These are phyloP conservation scores for Aspergillus sojae DNA, from an alignment of 2,329 filamentous ascomycete species.

Conservation along the genomic window DNA sequence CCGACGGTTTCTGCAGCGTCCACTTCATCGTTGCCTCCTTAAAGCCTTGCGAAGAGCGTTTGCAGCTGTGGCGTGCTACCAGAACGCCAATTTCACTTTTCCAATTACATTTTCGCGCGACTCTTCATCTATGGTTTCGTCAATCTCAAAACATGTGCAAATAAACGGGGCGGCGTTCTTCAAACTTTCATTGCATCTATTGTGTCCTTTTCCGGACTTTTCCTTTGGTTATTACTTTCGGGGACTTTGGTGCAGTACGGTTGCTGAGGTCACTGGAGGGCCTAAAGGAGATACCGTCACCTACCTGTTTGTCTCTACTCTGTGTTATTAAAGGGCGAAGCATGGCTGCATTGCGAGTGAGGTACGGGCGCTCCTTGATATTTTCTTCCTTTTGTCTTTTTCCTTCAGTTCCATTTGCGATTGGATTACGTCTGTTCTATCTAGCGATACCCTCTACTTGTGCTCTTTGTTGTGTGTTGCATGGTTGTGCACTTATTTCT, in stretches of 20 bases:
- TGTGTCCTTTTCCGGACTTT: constrained; percentile 5
- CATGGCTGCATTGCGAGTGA: constrained; percentile 13
- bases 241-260: constrained; percentile 15
- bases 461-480: constrained; percentile 20
- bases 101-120: background rate
- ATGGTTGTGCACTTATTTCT: constrained; percentile 17
- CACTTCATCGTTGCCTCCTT: constrained; percentile 33
- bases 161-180: constrained; percentile 25
- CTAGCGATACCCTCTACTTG: constrained; percentile 30
- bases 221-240: constrained; percentile 8
- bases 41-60: background rate
- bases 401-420: constrained; percentile 13
- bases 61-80: background rate
- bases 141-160: constrained; percentile 19
- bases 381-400: constrained; percentile 18
- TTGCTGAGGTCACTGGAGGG: constrained; percentile 12
- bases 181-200: constrained; percentile 15
- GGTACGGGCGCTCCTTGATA: constrained; percentile 15
- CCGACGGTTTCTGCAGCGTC: constrained; percentile 41
- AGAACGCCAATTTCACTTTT: background rate
- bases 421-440: constrained; percentile 25
- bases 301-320: constrained; percentile 11
- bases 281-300: constrained; percentile 13
- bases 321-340: constrained; percentile 12
- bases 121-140: constrained; percentile 6